Evolutionary conservation across 2,329 filamentous ascomycete genomes (phyloP), one percentile per base, ranked within the genome.

Genomic region (Diaporthe batatas): DNA sequence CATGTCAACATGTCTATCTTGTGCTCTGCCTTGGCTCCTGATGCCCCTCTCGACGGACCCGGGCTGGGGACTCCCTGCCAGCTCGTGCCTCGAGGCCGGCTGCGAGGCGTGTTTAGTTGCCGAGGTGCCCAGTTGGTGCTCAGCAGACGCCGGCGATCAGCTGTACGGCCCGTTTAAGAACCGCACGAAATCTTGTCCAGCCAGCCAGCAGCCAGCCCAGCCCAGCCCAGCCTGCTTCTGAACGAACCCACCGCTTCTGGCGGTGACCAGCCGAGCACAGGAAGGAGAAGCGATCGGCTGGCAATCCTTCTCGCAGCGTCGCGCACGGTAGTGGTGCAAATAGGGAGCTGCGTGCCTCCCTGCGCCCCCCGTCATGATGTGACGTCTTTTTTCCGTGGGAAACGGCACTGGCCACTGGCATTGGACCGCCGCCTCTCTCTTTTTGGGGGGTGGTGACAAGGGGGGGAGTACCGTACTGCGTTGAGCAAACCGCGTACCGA

Each of bases 291-390:
- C 68, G 68, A 70, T 59, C 68, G 44, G 32, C 68, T 70, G 34
- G 42, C 39, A 70, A 70, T 62, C 55, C 29, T 53, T 54, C 68
- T 47, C 58, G n/a, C 18, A 10, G 6, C 36, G 44, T 29, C 25
- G 44, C 32, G 53, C 68, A 62, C 44, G 49, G 68, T 70, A 62
- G 68, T 70, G 47, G 68, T 70, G 68, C 55, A 70, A 62, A 70
- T 70, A 70, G 49, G 68, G 68, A 70, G 68, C 68, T 42, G 55
- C 55, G 44, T 58, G 44, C 58, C 44, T 70, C 68, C 55, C 55
- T 70, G 68, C 23, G 55, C 23, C 55, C 62, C 57, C 55, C 62
- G 62, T 67, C 62, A 67, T 67, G 42, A 67, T 67, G 68, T 70
- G 68, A 70, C 55, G 68, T 70, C 68, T 62, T 51, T 62, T 62